These are phyloP conservation scores for Diaporthe ampelina DNA, from an alignment of 2,329 filamentous ascomycete genomes.

Conservation along the genomic window DNA sequence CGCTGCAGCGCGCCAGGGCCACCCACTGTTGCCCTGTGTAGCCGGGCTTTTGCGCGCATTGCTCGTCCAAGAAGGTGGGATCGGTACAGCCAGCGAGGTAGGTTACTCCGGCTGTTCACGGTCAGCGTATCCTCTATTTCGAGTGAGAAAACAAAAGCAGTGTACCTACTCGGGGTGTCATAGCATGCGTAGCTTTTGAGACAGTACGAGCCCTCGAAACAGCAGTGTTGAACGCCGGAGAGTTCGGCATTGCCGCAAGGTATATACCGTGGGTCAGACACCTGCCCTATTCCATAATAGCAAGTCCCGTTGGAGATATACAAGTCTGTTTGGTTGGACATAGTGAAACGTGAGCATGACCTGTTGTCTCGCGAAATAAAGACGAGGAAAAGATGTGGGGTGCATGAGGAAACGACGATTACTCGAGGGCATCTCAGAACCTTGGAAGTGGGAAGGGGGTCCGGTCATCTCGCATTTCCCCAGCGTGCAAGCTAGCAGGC, in stretches of 20 bases:
- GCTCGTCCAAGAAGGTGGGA: constrained; percentile 27
- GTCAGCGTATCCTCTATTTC: not conserved
- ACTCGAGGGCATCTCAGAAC: not conserved
- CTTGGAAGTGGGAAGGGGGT: not conserved
- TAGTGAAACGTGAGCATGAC: not conserved
- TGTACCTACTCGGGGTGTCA: constrained; percentile 7
- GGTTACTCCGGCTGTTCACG: constrained; percentile 10
- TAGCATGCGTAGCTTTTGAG: constrained; percentile 26
- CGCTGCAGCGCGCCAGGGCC: constrained; percentile 26
- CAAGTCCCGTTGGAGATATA: constrained; percentile 29
- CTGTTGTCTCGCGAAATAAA: not conserved
- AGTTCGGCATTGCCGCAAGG: constrained; percentile 23
- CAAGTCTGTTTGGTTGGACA: constrained; percentile 31
- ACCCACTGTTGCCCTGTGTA: constrained; percentile 29
- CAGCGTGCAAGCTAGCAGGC: not conserved
- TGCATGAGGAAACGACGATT: not conserved
- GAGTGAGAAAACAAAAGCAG: not conserved
- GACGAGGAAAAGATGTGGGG: not conserved
- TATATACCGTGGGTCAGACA: constrained; percentile 26
- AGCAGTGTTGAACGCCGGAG: constrained; percentile 28
- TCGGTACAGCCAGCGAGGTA: constrained; percentile 26
- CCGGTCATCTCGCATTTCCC: not conserved
- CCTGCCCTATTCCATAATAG: constrained; percentile 26
- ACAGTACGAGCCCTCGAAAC: constrained; percentile 27
- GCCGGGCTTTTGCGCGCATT: constrained; percentile 27